Evolutionary conservation across 2,329 filamentous ascomycete genomes (phyloP).

Genomic region (Phoma herbarum): DNA sequence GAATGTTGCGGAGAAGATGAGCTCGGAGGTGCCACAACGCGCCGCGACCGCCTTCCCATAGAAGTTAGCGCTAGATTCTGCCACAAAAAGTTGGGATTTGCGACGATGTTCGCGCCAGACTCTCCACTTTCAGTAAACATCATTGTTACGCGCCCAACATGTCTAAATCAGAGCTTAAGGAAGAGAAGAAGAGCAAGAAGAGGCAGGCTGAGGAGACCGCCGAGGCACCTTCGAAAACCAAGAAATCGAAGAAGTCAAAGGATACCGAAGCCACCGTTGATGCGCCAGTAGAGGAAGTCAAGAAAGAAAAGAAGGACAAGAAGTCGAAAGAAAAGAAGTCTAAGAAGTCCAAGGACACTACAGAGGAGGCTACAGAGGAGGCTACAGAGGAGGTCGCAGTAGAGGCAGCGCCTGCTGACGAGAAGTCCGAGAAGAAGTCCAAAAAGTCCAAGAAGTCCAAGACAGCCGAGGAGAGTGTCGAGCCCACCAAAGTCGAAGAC

Average conservation of each 20-base stretch:
- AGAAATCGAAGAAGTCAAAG: conserved; percentile 42
- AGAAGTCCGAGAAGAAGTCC: conserved; percentile 34
- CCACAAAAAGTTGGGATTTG: conserved; percentile 29
- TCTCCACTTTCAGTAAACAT: conserved; percentile 21
- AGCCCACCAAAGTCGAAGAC: conserved; percentile 22
- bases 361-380: conserved; percentile 26
- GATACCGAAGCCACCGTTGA: conserved; percentile 31
- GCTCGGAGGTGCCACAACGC: conserved; percentile 28
- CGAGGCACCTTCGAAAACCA: conserved; percentile 24
- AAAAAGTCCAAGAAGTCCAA: conserved; percentile 39
- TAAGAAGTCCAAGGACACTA: conserved; percentile 42
- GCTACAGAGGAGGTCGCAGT: conserved; percentile 21
- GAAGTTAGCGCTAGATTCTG: neutral
- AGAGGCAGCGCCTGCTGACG: conserved; percentile 28
- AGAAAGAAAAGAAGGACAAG: conserved; percentile 39
- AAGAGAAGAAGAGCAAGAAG: conserved; percentile 48
- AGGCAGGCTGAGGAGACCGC: conserved; percentile 37
- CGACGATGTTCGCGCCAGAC: conserved; percentile 17
- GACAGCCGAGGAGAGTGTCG: conserved; percentile 27
- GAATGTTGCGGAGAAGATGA: conserved; percentile 23
- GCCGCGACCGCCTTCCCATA: conserved; percentile 27
- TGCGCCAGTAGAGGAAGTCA: conserved; percentile 27
- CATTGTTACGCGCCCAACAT: conserved; percentile 25
- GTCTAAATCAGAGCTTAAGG: conserved; percentile 37
- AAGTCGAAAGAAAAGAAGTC: conserved; percentile 39